Conservation (phyloP, 495 filamentous ascomycete genomes). For the Peziza echinospora region DNA sequence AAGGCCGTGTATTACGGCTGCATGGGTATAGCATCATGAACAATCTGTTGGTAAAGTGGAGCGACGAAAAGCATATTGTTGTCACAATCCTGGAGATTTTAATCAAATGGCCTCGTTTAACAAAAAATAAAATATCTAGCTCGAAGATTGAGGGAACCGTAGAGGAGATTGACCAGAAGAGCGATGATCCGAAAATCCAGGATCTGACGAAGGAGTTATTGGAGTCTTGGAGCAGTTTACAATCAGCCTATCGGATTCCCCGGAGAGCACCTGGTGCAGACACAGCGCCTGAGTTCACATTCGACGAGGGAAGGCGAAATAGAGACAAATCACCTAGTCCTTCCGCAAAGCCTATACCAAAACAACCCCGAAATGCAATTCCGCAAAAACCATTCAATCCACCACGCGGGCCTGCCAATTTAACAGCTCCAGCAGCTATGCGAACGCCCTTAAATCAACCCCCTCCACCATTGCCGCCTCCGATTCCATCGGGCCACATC, state of each 20-base stretch:
- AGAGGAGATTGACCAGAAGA: conserved; percentile 33
- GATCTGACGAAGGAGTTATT: conserved; percentile 48
- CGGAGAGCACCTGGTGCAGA: conserved; percentile 27
- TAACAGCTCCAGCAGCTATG: background rate
- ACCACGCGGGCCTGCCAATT: background rate
- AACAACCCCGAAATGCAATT: background rate
- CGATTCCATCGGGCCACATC: background rate
- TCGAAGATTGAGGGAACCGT: conserved; percentile 86
- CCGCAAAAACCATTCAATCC: background rate
- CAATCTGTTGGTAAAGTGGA: conserved; percentile 58
- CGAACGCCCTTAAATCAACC: background rate
- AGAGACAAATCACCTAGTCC: conserved; percentile 7
- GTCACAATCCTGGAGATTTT: conserved; percentile 81
- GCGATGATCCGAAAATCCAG: conserved; percentile 52
- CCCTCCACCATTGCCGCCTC: background rate
- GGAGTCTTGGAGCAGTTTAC: conserved; percentile 68
- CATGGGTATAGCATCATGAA: conserved; percentile 93
- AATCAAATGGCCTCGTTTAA: conserved; percentile 69
- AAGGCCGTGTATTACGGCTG: conserved; percentile 79
- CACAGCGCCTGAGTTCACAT: conserved; percentile 10
- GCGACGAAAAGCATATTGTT: conserved; percentile 69
- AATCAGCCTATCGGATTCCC: conserved; percentile 88
- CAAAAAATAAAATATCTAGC: conserved; percentile 90
- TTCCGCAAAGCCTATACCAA: conserved; percentile 6
- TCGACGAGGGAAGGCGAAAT: conserved; percentile 11